Conservation (phyloP, 1,139 yeast genomes). For the Hansenula sp. region DNA sequence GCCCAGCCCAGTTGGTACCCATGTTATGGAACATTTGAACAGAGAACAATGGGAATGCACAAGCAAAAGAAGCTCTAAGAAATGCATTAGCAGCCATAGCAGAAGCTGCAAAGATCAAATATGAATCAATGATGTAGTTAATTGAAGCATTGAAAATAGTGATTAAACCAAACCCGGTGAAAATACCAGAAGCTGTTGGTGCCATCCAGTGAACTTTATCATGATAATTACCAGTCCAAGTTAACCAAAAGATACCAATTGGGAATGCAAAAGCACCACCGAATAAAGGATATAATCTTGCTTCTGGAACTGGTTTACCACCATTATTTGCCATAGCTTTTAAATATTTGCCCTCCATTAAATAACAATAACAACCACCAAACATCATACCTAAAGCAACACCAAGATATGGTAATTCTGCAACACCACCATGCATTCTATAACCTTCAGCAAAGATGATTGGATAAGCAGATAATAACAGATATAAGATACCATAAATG, state of each 20-base stretch:
- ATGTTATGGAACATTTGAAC: constrained; percentile 67
- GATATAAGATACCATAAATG: constrained; percentile 76
- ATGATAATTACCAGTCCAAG: constrained; percentile 79
- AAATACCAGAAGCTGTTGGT: constrained; percentile 71
- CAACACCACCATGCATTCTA: constrained; percentile 50
- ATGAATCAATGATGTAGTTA: constrained; percentile 78
- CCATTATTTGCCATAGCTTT: constrained; percentile 39
- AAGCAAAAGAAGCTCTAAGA: constrained; percentile 62
- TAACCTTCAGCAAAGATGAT: constrained; percentile 63
- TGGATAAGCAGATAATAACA: constrained; percentile 78
- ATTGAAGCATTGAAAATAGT: constrained; percentile 74
- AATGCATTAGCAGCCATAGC: constrained; percentile 89
- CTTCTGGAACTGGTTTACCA: constrained; percentile 72
- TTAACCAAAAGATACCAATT: constrained; percentile 76
- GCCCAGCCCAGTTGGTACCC: constrained; percentile 82
- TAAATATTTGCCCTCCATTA: constrained; percentile 32
- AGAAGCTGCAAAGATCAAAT: constrained; percentile 77
- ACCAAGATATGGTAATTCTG: constrained; percentile 59
- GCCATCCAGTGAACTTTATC: constrained; percentile 74
- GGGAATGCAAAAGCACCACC: constrained; percentile 66
- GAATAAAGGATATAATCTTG: constrained; percentile 72
- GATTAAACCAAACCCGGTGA: constrained; percentile 72
- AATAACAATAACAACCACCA: constrained; percentile 46
- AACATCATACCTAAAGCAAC: constrained; percentile 56
- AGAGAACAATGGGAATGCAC: constrained; percentile 78